These are phyloP conservation scores for Lactarius akahatsu DNA, from an alignment of 768 basidiomycete genomes.

Conservation along the genomic window DNA sequence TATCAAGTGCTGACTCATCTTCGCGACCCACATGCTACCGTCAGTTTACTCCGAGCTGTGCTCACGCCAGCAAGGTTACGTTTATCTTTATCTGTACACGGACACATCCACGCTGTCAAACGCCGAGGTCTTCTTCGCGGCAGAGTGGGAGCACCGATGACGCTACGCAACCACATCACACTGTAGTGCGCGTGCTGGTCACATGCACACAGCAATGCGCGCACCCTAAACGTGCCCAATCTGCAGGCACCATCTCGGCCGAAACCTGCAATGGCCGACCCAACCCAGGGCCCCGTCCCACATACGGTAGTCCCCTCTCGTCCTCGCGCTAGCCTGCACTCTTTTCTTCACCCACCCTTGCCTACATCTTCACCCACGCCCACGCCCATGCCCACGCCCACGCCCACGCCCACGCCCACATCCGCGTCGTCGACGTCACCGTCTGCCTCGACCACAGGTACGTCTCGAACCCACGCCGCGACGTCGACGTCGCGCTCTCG, in stretches of 20 bases:
- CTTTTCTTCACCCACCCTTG: background rate
- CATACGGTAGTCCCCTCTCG: background rate
- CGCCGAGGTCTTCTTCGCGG: background rate
- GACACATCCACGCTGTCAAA: background rate
- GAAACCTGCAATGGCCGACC: background rate
- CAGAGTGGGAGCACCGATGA: background rate
- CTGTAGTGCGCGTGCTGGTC: background rate
- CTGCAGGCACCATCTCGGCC: slow-evolving; percentile 9
- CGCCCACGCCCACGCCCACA: background rate
- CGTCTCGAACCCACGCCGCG: slow-evolving; percentile 50
- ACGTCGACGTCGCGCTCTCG: slow-evolving; percentile 63
- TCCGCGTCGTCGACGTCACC: slow-evolving; percentile 2
- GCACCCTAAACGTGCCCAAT: slow-evolving; percentile 10
- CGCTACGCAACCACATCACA: background rate
- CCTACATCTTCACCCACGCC: too few species aligned
- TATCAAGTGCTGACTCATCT: background rate
- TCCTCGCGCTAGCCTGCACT: background rate
- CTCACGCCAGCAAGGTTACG: background rate
- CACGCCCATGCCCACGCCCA: background rate
- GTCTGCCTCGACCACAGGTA: slow-evolving; percentile 37
- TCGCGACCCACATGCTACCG: background rate
- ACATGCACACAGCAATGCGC: background rate
- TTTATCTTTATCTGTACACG: background rate
- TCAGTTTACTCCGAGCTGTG: background rate
- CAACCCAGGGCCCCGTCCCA: background rate